Evolutionary conservation across 495 filamentous ascomycete species (phyloP).

Genomic region (Mycothermus thermophilus): DNA sequence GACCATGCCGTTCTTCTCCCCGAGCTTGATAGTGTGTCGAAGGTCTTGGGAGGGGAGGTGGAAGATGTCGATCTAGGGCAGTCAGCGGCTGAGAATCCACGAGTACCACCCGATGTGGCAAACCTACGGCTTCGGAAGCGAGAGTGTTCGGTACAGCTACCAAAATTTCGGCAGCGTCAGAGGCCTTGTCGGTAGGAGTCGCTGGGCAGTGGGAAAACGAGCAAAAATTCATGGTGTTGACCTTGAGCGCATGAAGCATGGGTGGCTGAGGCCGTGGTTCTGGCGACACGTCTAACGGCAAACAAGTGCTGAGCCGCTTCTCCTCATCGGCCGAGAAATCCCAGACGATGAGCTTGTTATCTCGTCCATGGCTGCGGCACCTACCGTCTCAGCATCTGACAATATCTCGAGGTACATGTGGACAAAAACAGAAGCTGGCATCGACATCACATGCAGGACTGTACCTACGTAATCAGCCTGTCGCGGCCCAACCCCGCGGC

Average conservation of each 20-base stretch:
- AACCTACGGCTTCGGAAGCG: constrained; percentile 53
- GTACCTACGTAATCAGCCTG: constrained; percentile 60
- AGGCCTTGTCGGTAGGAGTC: constrained; percentile 2
- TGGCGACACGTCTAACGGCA: constrained; percentile 49
- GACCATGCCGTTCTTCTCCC: constrained; percentile 69
- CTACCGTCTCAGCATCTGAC: not conserved
- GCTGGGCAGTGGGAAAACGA: constrained; percentile 55
- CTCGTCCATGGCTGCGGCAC: constrained; percentile 53
- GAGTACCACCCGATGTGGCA: not conserved
- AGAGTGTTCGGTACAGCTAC: constrained; percentile 67
- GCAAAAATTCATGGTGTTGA: constrained; percentile 95
- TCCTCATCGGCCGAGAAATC: constrained; percentile 53
- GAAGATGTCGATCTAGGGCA: constrained; percentile 62
- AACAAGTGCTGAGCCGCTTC: constrained; percentile 43
- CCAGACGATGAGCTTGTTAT: constrained; percentile 81
- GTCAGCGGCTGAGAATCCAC: not conserved
- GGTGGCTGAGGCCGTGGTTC: constrained; percentile 52
- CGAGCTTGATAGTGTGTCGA: constrained; percentile 47
- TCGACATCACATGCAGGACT: not conserved
- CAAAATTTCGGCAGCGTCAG: constrained; percentile 30
- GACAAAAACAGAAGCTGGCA: not conserved
- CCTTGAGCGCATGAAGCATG: constrained; percentile 67
- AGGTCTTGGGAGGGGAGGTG: constrained; percentile 62
- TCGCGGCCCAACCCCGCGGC: constrained; percentile 51
- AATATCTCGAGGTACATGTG: no score